Evolutionary conservation across 768 basidiomycete species (phyloP), one percentile per base, ranked within the genome.

Genomic region (Naganishia onofrii): DNA sequence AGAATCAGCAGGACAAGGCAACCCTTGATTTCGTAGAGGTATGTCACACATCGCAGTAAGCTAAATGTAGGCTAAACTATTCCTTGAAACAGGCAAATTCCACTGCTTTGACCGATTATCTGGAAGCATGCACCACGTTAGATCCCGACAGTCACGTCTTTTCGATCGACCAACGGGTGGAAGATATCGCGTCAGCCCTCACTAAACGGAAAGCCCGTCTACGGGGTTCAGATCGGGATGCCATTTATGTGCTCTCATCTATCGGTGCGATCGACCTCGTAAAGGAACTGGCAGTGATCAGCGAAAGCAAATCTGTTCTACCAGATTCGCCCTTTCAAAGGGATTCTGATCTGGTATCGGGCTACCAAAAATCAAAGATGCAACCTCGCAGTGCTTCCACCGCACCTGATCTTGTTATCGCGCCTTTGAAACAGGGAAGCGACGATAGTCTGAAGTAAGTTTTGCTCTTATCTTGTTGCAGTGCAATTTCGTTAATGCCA

Each of bases 1-100:
- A 52, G 63, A 65, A 65, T n/a, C 57, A 34, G 57, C 57, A 58
- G 34, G 57, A 58, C 21, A 58, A 38, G 23, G 57, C 57, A 5
- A 58, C 57, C 15, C 38, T 38, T 38, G 57, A 58, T 5, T 58
- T 58, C 15, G 57, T 58, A 31, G 34, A 58, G 57, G 57, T 58
- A 38, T 34, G 57, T 38, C 7, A 34, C 15, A 10, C 7, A 32
- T 12, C n/a, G 15, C 57, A 2, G 34, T 34, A 34, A 34, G 2
- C 17, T 3, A n/a, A 21, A 38, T 21, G n/a, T 38, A 19, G n/a
- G 31, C 34, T 58, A 23, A 58, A 28, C 13, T 2, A 38, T 31
- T 23, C 32, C 19, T 34, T 23, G 1, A 12, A 3, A 36, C 57
- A 58, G 57, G 57, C 31, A 21, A 58, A 58, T n/a, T 58, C 57